Conservation (phyloP, 352 stramenopile species). For the Phytophthora crassamura region DNA sequence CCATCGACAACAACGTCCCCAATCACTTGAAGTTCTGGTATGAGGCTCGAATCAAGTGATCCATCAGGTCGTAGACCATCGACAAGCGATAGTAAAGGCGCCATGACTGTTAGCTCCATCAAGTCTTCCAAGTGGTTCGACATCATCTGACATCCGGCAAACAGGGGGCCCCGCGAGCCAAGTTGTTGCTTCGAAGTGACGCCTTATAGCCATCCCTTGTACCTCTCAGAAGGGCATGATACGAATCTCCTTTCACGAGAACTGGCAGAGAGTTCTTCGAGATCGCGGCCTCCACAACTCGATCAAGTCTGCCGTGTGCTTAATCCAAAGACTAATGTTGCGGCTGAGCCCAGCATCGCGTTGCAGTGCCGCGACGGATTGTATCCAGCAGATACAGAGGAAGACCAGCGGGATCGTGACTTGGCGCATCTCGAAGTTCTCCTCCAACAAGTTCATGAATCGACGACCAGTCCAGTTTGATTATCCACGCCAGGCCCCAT, state of each 20-base stretch:
- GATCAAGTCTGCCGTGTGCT: conserved; percentile 21
- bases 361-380: conserved; percentile 32
- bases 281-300: conserved; percentile 16
- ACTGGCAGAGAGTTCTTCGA: conserved; percentile 15
- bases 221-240: conserved; percentile 3
- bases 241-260: too few species aligned
- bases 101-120: conserved; percentile 30
- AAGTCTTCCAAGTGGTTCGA: conserved; percentile 30
- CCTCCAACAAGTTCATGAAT: conserved; percentile 15
- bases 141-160: conserved; percentile 34
- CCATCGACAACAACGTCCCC: not conserved
- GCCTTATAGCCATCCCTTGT: not conserved
- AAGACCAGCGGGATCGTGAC: conserved; percentile 31
- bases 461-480: not conserved
- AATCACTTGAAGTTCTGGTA: not conserved
- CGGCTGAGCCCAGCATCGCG: conserved; percentile 18
- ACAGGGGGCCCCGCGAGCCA: conserved; percentile 29
- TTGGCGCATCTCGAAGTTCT: conserved; percentile 24
- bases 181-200: conserved; percentile 5
- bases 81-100: conserved; percentile 30
- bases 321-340: conserved; percentile 22
- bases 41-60: conserved; percentile 5
- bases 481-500: not conserved
- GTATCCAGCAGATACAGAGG: too few species aligned
- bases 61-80: conserved; percentile 34